phyloP scores from a whole-genome alignment of 2,329 filamentous ascomycete species.

The Colletotrichum musicola region DNA sequence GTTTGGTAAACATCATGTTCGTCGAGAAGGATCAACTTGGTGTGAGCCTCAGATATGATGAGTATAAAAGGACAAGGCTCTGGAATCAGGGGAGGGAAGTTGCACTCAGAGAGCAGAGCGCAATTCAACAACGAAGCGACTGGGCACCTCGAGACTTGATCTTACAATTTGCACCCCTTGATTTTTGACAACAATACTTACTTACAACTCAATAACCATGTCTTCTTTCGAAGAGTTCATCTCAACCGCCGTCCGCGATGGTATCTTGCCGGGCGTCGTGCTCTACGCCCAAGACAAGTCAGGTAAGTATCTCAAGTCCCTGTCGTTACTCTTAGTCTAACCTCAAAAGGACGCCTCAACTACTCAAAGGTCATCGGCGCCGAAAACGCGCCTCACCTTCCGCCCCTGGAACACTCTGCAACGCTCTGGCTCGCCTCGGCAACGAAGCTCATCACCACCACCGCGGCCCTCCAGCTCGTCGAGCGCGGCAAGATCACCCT shows the following conservation, averaged over 20 bases:
- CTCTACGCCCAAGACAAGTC: conserved; percentile 32
- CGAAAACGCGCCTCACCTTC: conserved; percentile 48
- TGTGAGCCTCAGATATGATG: not conserved
- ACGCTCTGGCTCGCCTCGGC: conserved; percentile 48
- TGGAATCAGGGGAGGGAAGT: not conserved
- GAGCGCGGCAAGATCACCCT: conserved; percentile 63
- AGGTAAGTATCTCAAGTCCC: not conserved
- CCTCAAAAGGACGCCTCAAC: conserved; percentile 8
- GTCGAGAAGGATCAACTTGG: not conserved
- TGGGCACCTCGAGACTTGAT: not conserved
- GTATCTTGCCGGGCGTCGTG: conserved; percentile 31
- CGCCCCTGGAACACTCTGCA: conserved; percentile 51
- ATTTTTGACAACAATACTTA: not conserved
- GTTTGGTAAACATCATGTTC: not conserved
- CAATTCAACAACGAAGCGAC: not conserved
- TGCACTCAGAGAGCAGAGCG: not conserved
- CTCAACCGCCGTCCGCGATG: conserved; percentile 27
- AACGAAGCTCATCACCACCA: conserved; percentile 61
- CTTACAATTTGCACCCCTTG: not conserved
- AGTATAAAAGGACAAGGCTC: not conserved
- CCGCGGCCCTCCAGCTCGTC: conserved; percentile 66
- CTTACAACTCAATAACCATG: conserved; percentile 9
- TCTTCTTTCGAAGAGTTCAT: conserved; percentile 32
- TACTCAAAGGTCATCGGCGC: conserved; percentile 27
- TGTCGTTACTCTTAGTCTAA: not conserved